Evolutionary conservation across 2,329 filamentous ascomycete genomes (phyloP).

Genomic region (Cladophialophora exuberans): DNA sequence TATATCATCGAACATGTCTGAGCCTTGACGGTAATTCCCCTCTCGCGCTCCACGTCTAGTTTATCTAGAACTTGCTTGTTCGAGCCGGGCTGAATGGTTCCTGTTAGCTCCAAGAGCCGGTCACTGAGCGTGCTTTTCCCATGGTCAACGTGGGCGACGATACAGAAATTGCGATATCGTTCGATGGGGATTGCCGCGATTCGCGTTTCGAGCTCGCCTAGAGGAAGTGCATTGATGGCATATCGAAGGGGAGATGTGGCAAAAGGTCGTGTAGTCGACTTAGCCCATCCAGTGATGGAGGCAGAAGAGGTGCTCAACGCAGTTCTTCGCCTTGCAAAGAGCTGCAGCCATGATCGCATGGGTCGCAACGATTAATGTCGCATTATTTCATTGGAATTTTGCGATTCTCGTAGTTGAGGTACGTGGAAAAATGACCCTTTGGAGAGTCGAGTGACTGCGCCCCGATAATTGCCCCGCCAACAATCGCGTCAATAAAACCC

Average conservation of each 20-base stretch:
- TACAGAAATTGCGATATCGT: constrained; percentile 87
- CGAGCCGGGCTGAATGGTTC: constrained; percentile 80
- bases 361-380: constrained; percentile 17
- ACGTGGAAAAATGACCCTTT: not conserved
- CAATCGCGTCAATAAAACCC: constrained; percentile 18
- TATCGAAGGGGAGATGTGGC: constrained; percentile 36
- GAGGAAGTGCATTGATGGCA: constrained; percentile 35
- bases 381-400: constrained; percentile 2
- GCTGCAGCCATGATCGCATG: constrained; percentile 35
- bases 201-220: constrained; percentile 61
- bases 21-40: constrained; percentile 97
- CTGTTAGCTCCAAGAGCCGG: constrained; percentile 87
- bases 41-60: constrained; percentile 91
- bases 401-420: not conserved
- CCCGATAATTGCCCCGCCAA: constrained; percentile 23
- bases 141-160: constrained; percentile 98
- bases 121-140: constrained; percentile 96
- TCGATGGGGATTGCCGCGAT: constrained; percentile 56
- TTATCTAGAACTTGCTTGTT: constrained; percentile 98
- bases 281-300: constrained; percentile 4
- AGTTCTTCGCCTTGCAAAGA: constrained; percentile 34
- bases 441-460: not conserved
- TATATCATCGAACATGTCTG: constrained; percentile 99
- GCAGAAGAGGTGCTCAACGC: constrained; percentile 28
- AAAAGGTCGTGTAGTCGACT: constrained; percentile 34